Conservation (phyloP, 352 stramenopile species). For the Phytophthora sansomeana region DNA sequence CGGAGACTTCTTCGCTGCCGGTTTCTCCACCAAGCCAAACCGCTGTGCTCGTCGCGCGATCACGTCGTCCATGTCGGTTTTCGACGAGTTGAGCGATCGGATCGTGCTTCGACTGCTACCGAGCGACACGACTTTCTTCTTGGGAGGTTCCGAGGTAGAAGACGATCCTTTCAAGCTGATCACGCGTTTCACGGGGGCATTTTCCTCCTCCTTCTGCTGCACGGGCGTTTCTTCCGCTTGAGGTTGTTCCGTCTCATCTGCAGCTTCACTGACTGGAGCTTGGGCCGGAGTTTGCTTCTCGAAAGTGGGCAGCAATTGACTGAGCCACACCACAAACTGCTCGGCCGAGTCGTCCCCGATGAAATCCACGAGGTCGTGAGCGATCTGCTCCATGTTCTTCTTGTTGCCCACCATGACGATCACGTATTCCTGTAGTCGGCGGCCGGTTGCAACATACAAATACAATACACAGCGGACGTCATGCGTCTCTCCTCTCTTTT, state of each 20-base stretch:
- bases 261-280: constrained; percentile 8
- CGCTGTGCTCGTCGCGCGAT: constrained; percentile 80
- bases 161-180: constrained; percentile 68
- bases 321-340: constrained; percentile 79
- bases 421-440: constrained; percentile 75
- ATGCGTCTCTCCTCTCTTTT: constrained; percentile 35
- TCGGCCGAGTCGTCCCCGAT: constrained; percentile 82
- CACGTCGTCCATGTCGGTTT: constrained; percentile 57
- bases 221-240: constrained; percentile 15
- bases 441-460: constrained; percentile 17
- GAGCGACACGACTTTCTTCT: constrained; percentile 68
- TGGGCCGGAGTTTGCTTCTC: constrained; percentile 32
- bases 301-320: constrained; percentile 57
- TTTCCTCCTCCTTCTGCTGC: constrained; percentile 24
- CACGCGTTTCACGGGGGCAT: constrained; percentile 55
- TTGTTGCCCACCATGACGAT: constrained; percentile 90
- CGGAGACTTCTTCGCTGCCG: constrained; percentile 36
- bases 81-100: constrained; percentile 52
- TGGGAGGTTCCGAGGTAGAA: constrained; percentile 30
- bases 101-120: constrained; percentile 56
- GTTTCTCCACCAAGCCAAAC: constrained; percentile 66
- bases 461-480: constrained; percentile 45
- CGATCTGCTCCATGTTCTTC: constrained; percentile 88
- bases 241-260: constrained; percentile 4
- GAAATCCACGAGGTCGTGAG: constrained; percentile 84